Evolutionary conservation across 2,329 filamentous ascomycete genomes (phyloP), one percentile per base, ranked within the genome.

Genomic region (Paracoccidioides brasiliensis): DNA sequence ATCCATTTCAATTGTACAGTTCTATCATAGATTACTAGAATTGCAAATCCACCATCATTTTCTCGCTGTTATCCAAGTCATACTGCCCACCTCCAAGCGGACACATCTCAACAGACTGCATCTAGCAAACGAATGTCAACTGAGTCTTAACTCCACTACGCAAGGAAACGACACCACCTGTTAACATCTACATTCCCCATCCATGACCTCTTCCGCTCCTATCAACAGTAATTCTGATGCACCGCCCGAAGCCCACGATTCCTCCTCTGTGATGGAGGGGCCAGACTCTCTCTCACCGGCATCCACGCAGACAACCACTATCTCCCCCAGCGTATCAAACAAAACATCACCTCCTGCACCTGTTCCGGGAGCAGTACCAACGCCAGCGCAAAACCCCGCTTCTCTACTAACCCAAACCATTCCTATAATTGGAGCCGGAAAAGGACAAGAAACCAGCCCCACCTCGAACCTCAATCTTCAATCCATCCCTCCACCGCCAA

Each of bases 321-420:
- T 15, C 32, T 32, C 45, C 4, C 45, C 45, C 9, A 48, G 4
- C 14, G 12, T 30, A 30, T 35, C 67, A 37, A 67, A 68, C 1
- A 63, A 70, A 7, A 28, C 22, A 35, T 12, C n/a, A 52, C 7
- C 63, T 67, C 5, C 33, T 12, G 60, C 67, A 28, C 64, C 69
- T 38, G 64, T 68, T 15, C 66, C 71, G 22, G 22, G 22, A 22
- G 22, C 22, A 38, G 65, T 71, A 53, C 67, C 73, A 9, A 67
- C 72, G 35, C 65, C 70, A n/a, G 64, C 67, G 22, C 43, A 40
- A 43, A 28, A 33, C 9, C 9, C 37, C 15, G n/a, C 53, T 8
- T 8, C 30, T 12, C 10, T 35, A 43, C 28, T 12, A n/a, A 30
- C 12, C 38, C 37, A 43, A 35, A 41, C 32, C 41, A 35, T 48